A percentile compares a stretch with the other conserved stretches of the same genome.
Conservation (phyloP, 768 basidiomycete genomes). For the Tulasnella sp. region DNA sequence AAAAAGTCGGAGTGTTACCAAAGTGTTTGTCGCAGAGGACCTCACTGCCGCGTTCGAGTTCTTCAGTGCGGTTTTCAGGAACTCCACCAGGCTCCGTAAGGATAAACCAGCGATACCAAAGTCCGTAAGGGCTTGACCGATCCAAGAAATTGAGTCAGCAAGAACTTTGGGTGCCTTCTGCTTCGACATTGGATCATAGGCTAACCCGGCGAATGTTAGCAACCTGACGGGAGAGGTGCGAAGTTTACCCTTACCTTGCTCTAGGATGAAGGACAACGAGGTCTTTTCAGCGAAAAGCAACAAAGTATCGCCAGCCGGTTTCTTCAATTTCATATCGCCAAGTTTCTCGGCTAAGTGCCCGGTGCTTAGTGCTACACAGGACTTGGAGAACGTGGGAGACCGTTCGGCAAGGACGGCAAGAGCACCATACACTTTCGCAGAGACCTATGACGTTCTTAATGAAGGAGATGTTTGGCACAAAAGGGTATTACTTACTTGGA, state of each 20-base stretch:
- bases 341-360: slow-evolving; percentile 84
- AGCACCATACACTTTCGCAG: slow-evolving; percentile 74
- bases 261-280: slow-evolving; percentile 85
- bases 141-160: slow-evolving; percentile 81
- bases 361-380: slow-evolving; percentile 70
- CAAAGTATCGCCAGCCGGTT: slow-evolving; percentile 85
- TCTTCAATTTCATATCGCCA: slow-evolving; percentile 93
- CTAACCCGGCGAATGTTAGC: slow-evolving; percentile 31
- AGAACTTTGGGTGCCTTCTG: slow-evolving; percentile 97
- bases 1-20: slow-evolving; percentile 85
- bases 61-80: slow-evolving; percentile 71
- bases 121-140: slow-evolving; percentile 71
- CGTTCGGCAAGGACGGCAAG: slow-evolving; percentile 58
- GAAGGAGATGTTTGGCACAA: slow-evolving; percentile 3
- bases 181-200: slow-evolving; percentile 84
- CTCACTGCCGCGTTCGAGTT: slow-evolving; percentile 92
- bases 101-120: slow-evolving; percentile 86
- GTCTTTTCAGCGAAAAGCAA: slow-evolving; percentile 78
- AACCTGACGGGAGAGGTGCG: background rate
- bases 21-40: slow-evolving; percentile 81
- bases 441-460: slow-evolving; percentile 46
- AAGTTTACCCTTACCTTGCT: slow-evolving; percentile 51
- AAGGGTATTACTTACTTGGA: slow-evolving; percentile 48
- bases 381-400: slow-evolving; percentile 72
- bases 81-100: slow-evolving; percentile 75